phyloP scores from a whole-genome alignment of 1,139 yeast genomes.

The Yamadazyma oceani region DNA sequence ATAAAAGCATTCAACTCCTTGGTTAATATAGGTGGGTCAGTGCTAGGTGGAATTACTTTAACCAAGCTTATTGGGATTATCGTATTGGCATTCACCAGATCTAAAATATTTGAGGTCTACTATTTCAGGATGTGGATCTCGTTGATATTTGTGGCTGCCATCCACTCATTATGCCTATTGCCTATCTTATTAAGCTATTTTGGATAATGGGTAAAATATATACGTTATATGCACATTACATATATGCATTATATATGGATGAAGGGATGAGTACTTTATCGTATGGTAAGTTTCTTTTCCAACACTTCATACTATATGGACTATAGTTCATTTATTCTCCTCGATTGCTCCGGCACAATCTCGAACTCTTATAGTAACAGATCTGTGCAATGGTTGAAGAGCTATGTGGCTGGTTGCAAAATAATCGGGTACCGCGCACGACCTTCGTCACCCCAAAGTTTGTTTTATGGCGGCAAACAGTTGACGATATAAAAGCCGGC shows the following conservation, averaged over 20 bases:
- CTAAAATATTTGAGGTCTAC: conserved; percentile 85
- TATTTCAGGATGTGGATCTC: conserved; percentile 97
- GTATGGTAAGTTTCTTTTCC: no score
- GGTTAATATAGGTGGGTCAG: conserved; percentile 79
- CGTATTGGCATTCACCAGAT: conserved; percentile 81
- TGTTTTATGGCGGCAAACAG: no score
- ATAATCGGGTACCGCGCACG: not conserved
- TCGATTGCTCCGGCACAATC: no score
- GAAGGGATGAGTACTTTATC: no score
- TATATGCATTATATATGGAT: no score
- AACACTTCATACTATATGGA: no score
- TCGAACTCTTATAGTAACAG: no score
- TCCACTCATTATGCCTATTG: conserved; percentile 74
- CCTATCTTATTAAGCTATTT: conserved; percentile 69
- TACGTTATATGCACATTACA: no score
- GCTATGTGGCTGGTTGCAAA: no score
- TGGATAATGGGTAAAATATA: conserved; percentile 35
- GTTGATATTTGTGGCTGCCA: conserved; percentile 69
- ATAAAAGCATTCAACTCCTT: conserved; percentile 56
- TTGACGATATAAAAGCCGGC: no score
- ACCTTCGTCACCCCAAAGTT: conserved; percentile 3
- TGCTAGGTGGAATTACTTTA: conserved; percentile 83
- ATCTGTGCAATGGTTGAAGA: no score
- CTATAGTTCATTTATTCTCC: no score
- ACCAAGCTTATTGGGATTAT: conserved; percentile 87